Conservation (phyloP, 148 eudicot genomes). For the Fagopyrum esculentum region DNA sequence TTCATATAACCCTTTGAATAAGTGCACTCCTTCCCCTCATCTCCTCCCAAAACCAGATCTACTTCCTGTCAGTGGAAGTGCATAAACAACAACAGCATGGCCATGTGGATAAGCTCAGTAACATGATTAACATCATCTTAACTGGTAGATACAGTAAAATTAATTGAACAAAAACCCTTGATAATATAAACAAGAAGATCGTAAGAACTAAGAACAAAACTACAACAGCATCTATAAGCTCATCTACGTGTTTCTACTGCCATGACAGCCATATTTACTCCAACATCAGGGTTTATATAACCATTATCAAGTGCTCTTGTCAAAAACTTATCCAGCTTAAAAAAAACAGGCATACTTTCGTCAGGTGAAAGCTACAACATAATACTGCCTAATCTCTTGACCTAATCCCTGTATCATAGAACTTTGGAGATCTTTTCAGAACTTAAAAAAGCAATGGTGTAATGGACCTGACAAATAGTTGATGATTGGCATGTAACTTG, state of each 20-base stretch:
- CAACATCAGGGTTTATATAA: neutral
- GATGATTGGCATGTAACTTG: neutral
- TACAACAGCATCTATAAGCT: neutral
- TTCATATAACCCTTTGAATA: slow-evolving; percentile 84
- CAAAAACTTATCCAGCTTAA: neutral
- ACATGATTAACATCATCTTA: neutral
- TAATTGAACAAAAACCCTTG: too few relatives aligned
- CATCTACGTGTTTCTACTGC: neutral
- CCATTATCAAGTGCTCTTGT: neutral
- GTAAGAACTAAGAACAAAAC: neutral
- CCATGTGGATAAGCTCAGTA: neutral
- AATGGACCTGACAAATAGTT: too few relatives aligned
- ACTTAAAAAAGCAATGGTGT: too few relatives aligned
- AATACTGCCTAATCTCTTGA: neutral
- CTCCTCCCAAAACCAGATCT: slow-evolving; percentile 94
- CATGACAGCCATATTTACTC: neutral
- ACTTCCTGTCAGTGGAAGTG: slow-evolving; percentile 49
- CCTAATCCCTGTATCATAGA: neutral
- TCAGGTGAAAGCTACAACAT: neutral
- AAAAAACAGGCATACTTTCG: neutral
- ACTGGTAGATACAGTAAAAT: neutral
- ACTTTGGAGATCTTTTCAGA: neutral
- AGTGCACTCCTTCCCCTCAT: slow-evolving; percentile 93
- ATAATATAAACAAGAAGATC: neutral
- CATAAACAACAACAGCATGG: neutral